Evolutionary conservation across 2,329 filamentous ascomycete species (phyloP), one percentile per base, ranked within the genome.

Genomic region (Colletotrichum tanaceti): DNA sequence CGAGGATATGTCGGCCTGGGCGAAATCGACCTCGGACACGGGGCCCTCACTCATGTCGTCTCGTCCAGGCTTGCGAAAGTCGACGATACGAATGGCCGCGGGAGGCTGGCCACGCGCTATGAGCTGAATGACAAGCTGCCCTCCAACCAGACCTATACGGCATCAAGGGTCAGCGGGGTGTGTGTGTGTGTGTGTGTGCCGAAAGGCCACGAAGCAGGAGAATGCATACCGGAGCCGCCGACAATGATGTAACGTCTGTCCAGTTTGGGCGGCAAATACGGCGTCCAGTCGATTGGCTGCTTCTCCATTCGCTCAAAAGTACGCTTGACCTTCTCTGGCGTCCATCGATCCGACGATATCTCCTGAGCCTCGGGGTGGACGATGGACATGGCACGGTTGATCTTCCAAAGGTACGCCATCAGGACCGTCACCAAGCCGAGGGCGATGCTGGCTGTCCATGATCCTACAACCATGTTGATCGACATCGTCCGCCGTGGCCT

Each of bases 111-210:
- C 87, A 6, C 84, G 84, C 22, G 81, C 79, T 11, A 88, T 78
- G 10, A 89, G 82, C 69, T 87, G 84, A 10, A 83, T 76, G 13
- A 86, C 83, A 41, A 89, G 84, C 74, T 83, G 84, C 39, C 85
- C 82, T 4, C 86, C 87, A 2, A 89, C 84, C 39, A 88, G 81
- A 5, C 86, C 85, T 86, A 63, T 2, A 24, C 10, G 16, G 1
- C 28, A 18, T 16, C 50, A 20, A 44, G 5, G 13, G 50, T 68
- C 35, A 46, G 24, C 20, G 28, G 28, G 9, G 28, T 32, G 28
- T 32, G 28, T 28, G 5, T 28, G 28, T 28, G 3, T 28, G 28
- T 28, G 28, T 18, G n/a, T 2, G 20, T 32, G 44, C 14, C 7
- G 2, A 49, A 35, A 28, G 28, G 22, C 10, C 28, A 5, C 16